Evolutionary conservation across 768 basidiomycete genomes (phyloP), one percentile per base, ranked within the genome.

Genomic region (Obba rivulosa): DNA sequence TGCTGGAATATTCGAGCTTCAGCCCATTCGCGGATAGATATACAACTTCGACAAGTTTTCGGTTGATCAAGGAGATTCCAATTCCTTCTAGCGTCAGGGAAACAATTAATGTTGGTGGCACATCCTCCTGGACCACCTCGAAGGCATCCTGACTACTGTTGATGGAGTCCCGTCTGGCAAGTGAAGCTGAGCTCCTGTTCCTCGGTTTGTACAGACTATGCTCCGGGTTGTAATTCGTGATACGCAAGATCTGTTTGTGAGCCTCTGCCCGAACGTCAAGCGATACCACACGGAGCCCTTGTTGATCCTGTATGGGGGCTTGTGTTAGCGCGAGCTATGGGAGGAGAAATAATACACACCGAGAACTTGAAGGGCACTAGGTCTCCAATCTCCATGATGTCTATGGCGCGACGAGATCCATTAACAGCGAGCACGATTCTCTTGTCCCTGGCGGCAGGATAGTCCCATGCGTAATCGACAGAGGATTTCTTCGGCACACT

Each of bases 321-420:
- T n/a, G n/a, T n/a, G n/a, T n/a, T n/a, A n/a, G n/a, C n/a, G n/a
- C n/a, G n/a, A n/a, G n/a, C n/a, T n/a, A n/a, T n/a, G n/a, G n/a
- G n/a, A 21, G 20, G 11, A 23, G 16, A 25, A 13, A 25, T 28
- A 28, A 47, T 24, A 69, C 80, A 51, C 55, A 91, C 90, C 40
- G 72, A 70, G 62, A 95, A 90, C 63, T 80, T 90, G 75, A 94
- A 94, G 1, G 96, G 96, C 11, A 89, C 66, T 5, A 95, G 77
- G 54, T 87, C 79, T 22, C 96, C 96, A 18, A 99, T 98, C 65
- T 97, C 96, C 83, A 95, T 85, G 51, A 95, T 84, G 62, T 98
- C 95, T 43, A 98, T 71, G 18, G 74, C 65, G 23, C 90, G 78
- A 10, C 77, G 78, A 45, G 78, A 67, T 20, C 77, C 76, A 37